Base-by-base conservation (phyloP, 23 red algal species). In the Gracilaria domingensis region DNA sequence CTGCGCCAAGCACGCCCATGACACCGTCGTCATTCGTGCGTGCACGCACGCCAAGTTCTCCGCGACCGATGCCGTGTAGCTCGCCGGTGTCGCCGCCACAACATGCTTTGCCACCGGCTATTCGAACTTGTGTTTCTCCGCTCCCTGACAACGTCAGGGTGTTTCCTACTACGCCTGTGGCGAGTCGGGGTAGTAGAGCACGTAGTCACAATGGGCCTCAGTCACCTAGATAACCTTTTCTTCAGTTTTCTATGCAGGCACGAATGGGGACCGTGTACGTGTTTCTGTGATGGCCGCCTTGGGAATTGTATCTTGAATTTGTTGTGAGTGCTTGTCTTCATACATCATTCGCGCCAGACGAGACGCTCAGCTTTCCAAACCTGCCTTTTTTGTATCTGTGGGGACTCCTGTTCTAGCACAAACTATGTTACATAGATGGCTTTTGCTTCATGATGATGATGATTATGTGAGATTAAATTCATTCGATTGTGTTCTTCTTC, bases 1-100 rank as follows among this genome's bases (percentile, higher is more conserved):
- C 69, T 42, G 28, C 24, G 59, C 69, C 69, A 44, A 40, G 69
- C 69, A 74, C 69, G 35, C 69, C 69, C 17, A 38, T 74, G 34
- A 45, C 69, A 5, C 69, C 69, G 21, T 74, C 69, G 8, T 38
- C 69, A 42, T 45, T 74, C 21, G 34, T 74, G 32, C 69, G 39
- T 29, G 69, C 24, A 6, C 69, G 69, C 3, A 74, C 69, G 69
- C 69, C 69, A 17, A 36, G 5, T 38, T 74, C 69, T 42, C 69
- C 69, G 21, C 34, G 69, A 7, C 69, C 69, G 2, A 17, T 74
- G 37, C 36, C 69, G 12, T 36, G 36, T 0, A 74, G 36, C 36
- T 74, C 36, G 36, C 69, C 69, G 12, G 32, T 24, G 39, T 74
- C 69, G 36, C 69, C 69, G 2, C 69, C 69, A 23, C 69, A 74